These are phyloP conservation scores for Botrytis cinerea DNA, from an alignment of 2,329 filamentous ascomycete species.

Conservation along the genomic window DNA sequence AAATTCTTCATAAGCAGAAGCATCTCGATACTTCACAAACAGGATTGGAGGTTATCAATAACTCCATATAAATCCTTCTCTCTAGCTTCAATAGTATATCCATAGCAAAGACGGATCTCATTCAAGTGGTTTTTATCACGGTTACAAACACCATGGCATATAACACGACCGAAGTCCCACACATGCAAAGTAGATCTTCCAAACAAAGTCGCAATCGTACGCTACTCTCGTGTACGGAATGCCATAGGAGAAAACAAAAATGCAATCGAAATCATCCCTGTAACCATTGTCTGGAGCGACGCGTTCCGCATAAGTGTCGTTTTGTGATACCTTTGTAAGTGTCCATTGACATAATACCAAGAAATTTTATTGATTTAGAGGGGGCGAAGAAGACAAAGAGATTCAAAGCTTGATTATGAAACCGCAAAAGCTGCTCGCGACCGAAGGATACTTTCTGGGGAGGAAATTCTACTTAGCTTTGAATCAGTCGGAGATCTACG, in stretches of 20 bases:
- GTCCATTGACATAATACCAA: not conserved
- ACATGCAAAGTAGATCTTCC: not conserved
- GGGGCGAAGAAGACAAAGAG: constrained; percentile 8
- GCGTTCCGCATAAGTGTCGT: constrained; percentile 29
- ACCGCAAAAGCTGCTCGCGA: constrained; percentile 22
- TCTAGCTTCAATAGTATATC: not conserved
- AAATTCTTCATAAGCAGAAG: not conserved
- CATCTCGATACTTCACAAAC: not conserved
- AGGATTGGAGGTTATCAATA: too few relatives aligned
- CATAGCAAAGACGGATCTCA: not conserved
- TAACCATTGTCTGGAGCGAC: constrained; percentile 30
- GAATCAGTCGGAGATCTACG: constrained; percentile 29
- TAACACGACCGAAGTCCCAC: not conserved
- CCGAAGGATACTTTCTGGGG: constrained; percentile 27
- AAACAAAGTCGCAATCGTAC: constrained; percentile 29
- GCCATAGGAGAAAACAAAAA: constrained; percentile 36
- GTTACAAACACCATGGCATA: not conserved
- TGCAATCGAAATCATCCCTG: constrained; percentile 32
- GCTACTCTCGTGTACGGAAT: constrained; percentile 32
- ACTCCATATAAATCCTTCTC: not conserved
- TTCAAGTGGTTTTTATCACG: not conserved
- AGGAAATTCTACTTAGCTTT: constrained; percentile 28
- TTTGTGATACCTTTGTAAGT: constrained; percentile 30
- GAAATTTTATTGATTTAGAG: constrained; percentile 3
- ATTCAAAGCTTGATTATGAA: constrained; percentile 8